Conservation (phyloP, 2,329 filamentous ascomycete genomes). For the Tolypocladium guangdongense region DNA sequence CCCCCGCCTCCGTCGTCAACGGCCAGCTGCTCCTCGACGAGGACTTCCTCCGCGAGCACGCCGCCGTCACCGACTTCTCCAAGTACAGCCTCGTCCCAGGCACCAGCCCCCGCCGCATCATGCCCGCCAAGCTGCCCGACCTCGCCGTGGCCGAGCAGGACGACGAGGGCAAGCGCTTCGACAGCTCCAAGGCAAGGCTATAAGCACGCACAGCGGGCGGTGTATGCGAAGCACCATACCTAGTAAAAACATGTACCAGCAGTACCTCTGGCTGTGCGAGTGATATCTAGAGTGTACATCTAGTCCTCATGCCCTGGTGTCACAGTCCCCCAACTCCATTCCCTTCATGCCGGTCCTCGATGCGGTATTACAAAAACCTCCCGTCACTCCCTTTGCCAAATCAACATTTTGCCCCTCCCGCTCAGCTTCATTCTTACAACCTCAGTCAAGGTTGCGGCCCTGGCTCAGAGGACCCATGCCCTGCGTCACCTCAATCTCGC, state of each 20-base stretch:
- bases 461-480: slow-evolving; percentile 33
- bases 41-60: slow-evolving; percentile 60
- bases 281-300: background rate
- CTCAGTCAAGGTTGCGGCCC: slow-evolving; percentile 5
- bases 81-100: slow-evolving; percentile 62
- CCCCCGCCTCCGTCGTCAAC: slow-evolving; percentile 52
- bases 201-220: slow-evolving; percentile 10
- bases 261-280: background rate
- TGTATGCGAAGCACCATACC: background rate
- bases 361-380: slow-evolving; percentile 1
- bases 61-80: slow-evolving; percentile 57
- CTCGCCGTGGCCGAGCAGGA: slow-evolving; percentile 66
- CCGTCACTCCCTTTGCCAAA: background rate
- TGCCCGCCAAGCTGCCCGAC: slow-evolving; percentile 60
- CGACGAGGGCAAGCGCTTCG: slow-evolving; percentile 63
- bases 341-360: slow-evolving; percentile 1
- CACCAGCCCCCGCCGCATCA: slow-evolving; percentile 57
- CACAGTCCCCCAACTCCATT: slow-evolving; percentile 1
- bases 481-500: slow-evolving; percentile 52
- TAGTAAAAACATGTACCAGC: background rate
- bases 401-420: background rate
- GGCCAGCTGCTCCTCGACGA: slow-evolving; percentile 67
- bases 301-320: background rate
- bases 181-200: slow-evolving; percentile 45
- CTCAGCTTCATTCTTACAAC: slow-evolving; percentile 5